Evolutionary conservation across 495 filamentous ascomycete species (phyloP).

Genomic region (Elasticomyces elasticus): DNA sequence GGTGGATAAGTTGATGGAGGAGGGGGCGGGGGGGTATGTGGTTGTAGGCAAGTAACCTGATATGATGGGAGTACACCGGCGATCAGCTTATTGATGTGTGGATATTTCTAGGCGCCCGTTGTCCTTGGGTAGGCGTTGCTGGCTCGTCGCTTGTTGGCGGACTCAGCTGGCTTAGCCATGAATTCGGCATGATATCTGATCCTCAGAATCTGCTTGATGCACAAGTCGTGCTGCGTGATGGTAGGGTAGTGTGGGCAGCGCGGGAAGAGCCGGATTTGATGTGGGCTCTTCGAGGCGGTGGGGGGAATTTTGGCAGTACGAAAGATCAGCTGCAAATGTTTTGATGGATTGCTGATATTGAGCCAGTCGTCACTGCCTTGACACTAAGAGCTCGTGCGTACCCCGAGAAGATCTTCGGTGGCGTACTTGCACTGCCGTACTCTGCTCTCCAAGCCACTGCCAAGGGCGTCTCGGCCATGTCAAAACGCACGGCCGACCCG

Average conservation of each 20-base stretch:
- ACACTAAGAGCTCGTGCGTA: slow-evolving; percentile 24
- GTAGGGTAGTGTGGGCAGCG: slow-evolving; percentile 26
- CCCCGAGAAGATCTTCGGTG: slow-evolving; percentile 18
- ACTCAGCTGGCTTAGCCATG: slow-evolving; percentile 27
- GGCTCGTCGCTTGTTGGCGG: slow-evolving; percentile 26
- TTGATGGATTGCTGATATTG: neutral
- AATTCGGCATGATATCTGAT: slow-evolving; percentile 27
- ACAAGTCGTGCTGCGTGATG: slow-evolving; percentile 26
- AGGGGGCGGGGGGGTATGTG: slow-evolving; percentile 24
- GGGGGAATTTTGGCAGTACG: slow-evolving; percentile 25
- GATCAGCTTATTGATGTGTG: too few relatives aligned
- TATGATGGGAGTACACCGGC: too few relatives aligned
- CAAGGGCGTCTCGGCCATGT: slow-evolving; percentile 20
- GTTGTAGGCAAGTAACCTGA: too few relatives aligned
- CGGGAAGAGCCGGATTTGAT: slow-evolving; percentile 25
- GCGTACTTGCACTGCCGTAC: slow-evolving; percentile 19
- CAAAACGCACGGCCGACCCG: slow-evolving; percentile 17
- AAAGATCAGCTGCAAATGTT: neutral
- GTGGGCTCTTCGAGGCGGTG: slow-evolving; percentile 28
- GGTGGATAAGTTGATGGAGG: slow-evolving; percentile 22
- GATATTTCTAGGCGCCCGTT: too few relatives aligned
- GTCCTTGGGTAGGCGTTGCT: slow-evolving; percentile 26
- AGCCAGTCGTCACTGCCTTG: slow-evolving; percentile 21
- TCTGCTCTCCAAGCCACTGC: slow-evolving; percentile 15
- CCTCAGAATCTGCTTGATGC: slow-evolving; percentile 30